Evolutionary conservation across 2,329 filamentous ascomycete genomes (phyloP).

Genomic region (Pochonia chlamydosporia): DNA sequence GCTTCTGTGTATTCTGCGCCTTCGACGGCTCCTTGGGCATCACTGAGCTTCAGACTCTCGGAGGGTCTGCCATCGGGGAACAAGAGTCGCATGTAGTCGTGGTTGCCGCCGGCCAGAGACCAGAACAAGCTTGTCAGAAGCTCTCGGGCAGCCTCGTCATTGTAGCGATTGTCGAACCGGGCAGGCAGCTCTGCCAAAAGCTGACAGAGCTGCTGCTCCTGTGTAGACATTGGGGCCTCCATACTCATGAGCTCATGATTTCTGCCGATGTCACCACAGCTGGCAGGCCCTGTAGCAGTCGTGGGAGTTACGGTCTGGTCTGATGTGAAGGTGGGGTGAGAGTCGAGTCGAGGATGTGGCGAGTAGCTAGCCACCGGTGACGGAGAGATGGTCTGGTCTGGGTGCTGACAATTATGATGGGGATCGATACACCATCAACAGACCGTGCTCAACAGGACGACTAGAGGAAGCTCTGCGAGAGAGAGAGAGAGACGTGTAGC

Average conservation of each 20-base stretch:
- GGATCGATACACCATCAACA: slow-evolving; percentile 4
- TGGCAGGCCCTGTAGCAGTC: slow-evolving; percentile 4
- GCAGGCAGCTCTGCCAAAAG: slow-evolving; percentile 73
- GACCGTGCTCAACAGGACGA: neutral
- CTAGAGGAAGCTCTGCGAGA: neutral
- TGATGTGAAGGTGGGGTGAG: slow-evolving; percentile 2
- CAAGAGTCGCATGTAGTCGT: slow-evolving; percentile 69
- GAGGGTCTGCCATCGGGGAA: slow-evolving; percentile 71
- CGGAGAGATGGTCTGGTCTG: too few relatives aligned
- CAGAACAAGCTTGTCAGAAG: slow-evolving; percentile 79
- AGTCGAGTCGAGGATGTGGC: too few relatives aligned
- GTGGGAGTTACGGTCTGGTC: neutral
- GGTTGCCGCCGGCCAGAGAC: slow-evolving; percentile 71
- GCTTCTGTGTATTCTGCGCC: slow-evolving; percentile 92
- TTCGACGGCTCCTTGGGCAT: slow-evolving; percentile 87
- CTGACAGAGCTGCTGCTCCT: slow-evolving; percentile 78
- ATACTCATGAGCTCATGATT: slow-evolving; percentile 34
- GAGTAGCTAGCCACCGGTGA: too few relatives aligned
- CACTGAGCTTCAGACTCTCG: slow-evolving; percentile 68
- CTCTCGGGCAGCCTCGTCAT: slow-evolving; percentile 60
- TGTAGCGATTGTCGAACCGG: slow-evolving; percentile 70
- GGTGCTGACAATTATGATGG: neutral
- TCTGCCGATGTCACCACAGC: neutral
- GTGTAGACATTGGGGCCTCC: slow-evolving; percentile 52
- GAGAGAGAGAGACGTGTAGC: neutral